Evolutionary conservation across 2,329 filamentous ascomycete species (phyloP).

Genomic region (Byssochlamys sp.): DNA sequence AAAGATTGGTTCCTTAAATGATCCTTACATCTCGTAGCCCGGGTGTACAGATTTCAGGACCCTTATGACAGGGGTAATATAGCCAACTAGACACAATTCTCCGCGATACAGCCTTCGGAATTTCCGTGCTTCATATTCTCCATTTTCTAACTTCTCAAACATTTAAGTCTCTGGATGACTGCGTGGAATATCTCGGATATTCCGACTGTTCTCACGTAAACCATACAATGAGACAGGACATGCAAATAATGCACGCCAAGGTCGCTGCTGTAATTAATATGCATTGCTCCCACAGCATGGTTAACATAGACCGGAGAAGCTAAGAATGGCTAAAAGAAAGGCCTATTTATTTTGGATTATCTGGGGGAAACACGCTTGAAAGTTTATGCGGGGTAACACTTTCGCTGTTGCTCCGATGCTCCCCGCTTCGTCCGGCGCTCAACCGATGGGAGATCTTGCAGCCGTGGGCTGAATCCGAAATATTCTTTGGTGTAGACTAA

Average conservation of each 20-base stretch:
- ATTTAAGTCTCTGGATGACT: background rate
- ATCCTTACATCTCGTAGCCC: background rate
- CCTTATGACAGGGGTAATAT: background rate
- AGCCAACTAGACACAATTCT: background rate
- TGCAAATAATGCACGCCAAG: too few species aligned
- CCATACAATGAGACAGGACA: background rate
- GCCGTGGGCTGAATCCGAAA: background rate
- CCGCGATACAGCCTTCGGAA: background rate
- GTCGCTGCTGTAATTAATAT: background rate
- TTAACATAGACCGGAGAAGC: background rate
- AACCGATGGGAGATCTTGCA: background rate
- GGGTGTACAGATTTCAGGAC: background rate
- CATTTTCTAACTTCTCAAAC: background rate
- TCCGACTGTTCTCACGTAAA: background rate
- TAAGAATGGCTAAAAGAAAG: background rate
- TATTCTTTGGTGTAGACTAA: background rate
- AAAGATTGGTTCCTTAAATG: background rate
- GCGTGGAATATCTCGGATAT: background rate
- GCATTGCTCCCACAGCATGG: background rate
- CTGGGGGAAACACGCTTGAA: background rate
- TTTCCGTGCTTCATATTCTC: background rate
- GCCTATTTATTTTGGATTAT: background rate
- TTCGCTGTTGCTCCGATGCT: background rate
- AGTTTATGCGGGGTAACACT: background rate
- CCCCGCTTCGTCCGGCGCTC: background rate